Percentiles rank a stretch among this genome's conserved stretches.
Evolutionary conservation across 208 protist species (phyloP).

Genomic region (Trypanosomatidae sp.): DNA sequence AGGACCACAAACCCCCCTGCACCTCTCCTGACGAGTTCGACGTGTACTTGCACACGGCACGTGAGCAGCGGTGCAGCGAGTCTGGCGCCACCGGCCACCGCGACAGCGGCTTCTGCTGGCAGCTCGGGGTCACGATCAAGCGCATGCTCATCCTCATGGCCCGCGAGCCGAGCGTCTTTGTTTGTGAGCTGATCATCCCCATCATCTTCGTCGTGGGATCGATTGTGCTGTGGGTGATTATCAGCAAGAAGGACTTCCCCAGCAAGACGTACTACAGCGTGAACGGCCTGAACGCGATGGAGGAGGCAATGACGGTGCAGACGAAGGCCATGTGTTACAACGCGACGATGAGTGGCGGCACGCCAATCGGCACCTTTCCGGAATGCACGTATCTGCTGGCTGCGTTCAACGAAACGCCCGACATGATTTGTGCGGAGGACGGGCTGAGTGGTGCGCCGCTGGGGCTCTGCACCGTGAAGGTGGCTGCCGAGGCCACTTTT

Average conservation of each 20-base stretch:
- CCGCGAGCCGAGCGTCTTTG: conserved; percentile 29
- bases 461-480: conserved; percentile 25
- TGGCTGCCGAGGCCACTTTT: neutral
- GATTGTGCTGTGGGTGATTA: conserved; percentile 52
- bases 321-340: conserved; percentile 38
- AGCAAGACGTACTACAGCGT: conserved; percentile 32
- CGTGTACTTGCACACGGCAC: conserved; percentile 2
- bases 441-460: conserved; percentile 20
- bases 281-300: neutral
- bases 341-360: conserved; percentile 17
- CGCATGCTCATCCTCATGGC: conserved; percentile 49
- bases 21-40: too few relatives aligned
- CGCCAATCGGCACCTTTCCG: conserved; percentile 5
- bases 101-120: conserved; percentile 39
- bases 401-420: neutral
- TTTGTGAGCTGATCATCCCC: conserved; percentile 65
- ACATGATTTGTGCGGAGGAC: conserved; percentile 23
- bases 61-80: neutral
- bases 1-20: too few relatives aligned
- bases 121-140: conserved; percentile 46
- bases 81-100: too few relatives aligned
- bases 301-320: conserved; percentile 7
- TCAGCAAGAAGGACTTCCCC: conserved; percentile 23
- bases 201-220: conserved; percentile 57
- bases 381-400: conserved; percentile 5